Evolutionary conservation across 164 flowering plant species (phyloP).

Genomic region (Tinospora cordifolia): DNA sequence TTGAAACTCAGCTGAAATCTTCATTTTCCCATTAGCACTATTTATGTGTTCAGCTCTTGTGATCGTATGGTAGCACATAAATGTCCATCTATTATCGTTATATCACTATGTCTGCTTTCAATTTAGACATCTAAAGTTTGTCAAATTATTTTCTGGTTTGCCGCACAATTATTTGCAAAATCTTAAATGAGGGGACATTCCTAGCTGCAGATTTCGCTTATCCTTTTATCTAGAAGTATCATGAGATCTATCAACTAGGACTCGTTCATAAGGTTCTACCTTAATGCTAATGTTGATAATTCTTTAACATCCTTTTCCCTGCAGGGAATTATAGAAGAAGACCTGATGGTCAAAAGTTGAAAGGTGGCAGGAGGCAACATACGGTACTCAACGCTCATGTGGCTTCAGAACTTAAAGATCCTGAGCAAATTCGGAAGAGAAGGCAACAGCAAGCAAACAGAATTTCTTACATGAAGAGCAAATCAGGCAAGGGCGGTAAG

Average conservation of each 20-base stretch:
- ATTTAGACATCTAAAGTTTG: too few species aligned
- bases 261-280: not conserved
- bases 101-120: too few species aligned
- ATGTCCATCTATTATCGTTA: too few species aligned
- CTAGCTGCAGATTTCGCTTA: too few species aligned
- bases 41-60: not conserved
- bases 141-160: too few species aligned
- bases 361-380: slow-evolving; percentile 36
- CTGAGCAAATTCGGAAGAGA: slow-evolving; percentile 72
- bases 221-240: too few species aligned
- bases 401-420: slow-evolving; percentile 66
- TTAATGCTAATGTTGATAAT: not conserved
- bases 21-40: not conserved
- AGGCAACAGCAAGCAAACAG: slow-evolving; percentile 60
- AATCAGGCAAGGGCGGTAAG: slow-evolving; percentile 38
- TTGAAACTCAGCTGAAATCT: not conserved
- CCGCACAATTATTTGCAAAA: too few species aligned
- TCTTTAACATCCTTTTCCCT: not conserved
- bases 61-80: too few species aligned
- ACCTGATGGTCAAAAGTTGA: slow-evolving; percentile 31
- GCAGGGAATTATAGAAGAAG: slow-evolving; percentile 30
- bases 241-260: too few species aligned
- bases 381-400: slow-evolving; percentile 69
- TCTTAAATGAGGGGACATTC: too few species aligned
- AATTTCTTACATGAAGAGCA: slow-evolving; percentile 45